Conservation (phyloP, 2,329 filamentous ascomycete genomes). For the Arachnomyces sp. region DNA sequence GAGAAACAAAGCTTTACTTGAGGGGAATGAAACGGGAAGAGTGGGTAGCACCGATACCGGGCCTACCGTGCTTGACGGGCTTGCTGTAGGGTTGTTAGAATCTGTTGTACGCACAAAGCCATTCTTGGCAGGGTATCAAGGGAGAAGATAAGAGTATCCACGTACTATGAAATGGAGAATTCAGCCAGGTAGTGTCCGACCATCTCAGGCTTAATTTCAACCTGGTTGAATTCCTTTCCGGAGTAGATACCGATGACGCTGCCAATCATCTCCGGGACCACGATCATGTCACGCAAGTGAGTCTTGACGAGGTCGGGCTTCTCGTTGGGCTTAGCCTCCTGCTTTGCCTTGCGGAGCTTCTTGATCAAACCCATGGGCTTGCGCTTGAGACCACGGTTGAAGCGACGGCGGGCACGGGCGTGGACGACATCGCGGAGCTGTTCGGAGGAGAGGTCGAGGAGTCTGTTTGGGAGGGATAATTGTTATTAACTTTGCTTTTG, state of each 20-base stretch:
- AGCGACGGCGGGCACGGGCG: slow-evolving; percentile 94
- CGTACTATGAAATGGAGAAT: slow-evolving; percentile 99
- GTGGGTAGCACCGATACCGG: slow-evolving; percentile 99
- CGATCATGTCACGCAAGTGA: slow-evolving; percentile 98
- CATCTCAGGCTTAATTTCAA: slow-evolving; percentile 99
- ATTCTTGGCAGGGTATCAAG: not conserved
- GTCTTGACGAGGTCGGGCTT: slow-evolving; percentile 99
- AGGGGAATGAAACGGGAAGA: slow-evolving; percentile 99
- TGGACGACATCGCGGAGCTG: slow-evolving; percentile 99
- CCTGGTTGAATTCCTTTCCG: slow-evolving; percentile 99
- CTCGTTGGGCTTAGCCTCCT: slow-evolving; percentile 98
- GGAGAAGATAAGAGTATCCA: slow-evolving; percentile 25
- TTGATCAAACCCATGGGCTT: slow-evolving; percentile 99
- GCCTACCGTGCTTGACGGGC: slow-evolving; percentile 99
- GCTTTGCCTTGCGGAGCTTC: slow-evolving; percentile 99
- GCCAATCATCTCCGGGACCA: slow-evolving; percentile 99
- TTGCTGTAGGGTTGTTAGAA: slow-evolving; percentile 62
- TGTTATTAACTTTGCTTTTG: slow-evolving; percentile 22
- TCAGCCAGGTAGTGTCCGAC: slow-evolving; percentile 98
- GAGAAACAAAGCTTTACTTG: slow-evolving; percentile 62
- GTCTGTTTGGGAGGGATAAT: slow-evolving; percentile 57
- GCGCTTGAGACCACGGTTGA: slow-evolving; percentile 99
- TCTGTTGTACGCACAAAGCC: not conserved
- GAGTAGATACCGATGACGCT: slow-evolving; percentile 98
- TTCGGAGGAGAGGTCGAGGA: slow-evolving; percentile 96